Conservation (phyloP, 2,329 filamentous ascomycete genomes). For the Hyphodiscus sp. region DNA sequence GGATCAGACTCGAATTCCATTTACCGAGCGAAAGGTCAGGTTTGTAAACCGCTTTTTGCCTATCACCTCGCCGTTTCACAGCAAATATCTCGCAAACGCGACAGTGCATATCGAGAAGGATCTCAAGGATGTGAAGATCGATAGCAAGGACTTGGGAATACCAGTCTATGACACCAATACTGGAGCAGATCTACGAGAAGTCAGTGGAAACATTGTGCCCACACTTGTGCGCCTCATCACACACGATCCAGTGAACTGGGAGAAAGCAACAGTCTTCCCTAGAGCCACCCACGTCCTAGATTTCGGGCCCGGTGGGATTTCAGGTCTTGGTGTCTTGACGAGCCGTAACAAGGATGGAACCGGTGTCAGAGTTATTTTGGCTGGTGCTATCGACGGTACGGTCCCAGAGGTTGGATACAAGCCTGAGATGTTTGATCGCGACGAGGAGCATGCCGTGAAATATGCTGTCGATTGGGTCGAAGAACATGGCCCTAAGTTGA, state of each 20-base stretch:
- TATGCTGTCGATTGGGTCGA: slow-evolving; percentile 97
- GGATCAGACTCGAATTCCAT: slow-evolving; percentile 89
- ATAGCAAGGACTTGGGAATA: slow-evolving; percentile 67
- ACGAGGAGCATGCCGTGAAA: slow-evolving; percentile 89
- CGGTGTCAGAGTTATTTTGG: slow-evolving; percentile 91
- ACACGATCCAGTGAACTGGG: slow-evolving; percentile 91
- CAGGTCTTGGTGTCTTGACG: slow-evolving; percentile 88
- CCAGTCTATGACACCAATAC: slow-evolving; percentile 87
- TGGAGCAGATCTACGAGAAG: slow-evolving; percentile 73
- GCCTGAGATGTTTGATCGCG: slow-evolving; percentile 92
- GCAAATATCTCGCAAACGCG: slow-evolving; percentile 81
- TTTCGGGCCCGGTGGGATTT: slow-evolving; percentile 95
- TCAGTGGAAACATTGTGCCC: slow-evolving; percentile 75
- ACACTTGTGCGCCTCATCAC: slow-evolving; percentile 88
- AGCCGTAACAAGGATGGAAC: slow-evolving; percentile 99
- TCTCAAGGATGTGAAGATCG: slow-evolving; percentile 73
- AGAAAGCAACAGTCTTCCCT: slow-evolving; percentile 86
- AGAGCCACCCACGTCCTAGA: slow-evolving; percentile 90
- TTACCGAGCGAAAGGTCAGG: slow-evolving; percentile 91
- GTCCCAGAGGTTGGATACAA: slow-evolving; percentile 94
- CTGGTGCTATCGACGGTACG: slow-evolving; percentile 86
- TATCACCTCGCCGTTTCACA: slow-evolving; percentile 98
- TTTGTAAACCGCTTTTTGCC: slow-evolving; percentile 96
- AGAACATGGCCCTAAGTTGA: slow-evolving; percentile 86
- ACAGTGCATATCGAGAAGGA: slow-evolving; percentile 81